A percentile compares a stretch with the other conserved stretches of the same genome.
phyloP scores from a whole-genome alignment of 768 basidiomycete genomes.

The Amanita fuliginea region DNA sequence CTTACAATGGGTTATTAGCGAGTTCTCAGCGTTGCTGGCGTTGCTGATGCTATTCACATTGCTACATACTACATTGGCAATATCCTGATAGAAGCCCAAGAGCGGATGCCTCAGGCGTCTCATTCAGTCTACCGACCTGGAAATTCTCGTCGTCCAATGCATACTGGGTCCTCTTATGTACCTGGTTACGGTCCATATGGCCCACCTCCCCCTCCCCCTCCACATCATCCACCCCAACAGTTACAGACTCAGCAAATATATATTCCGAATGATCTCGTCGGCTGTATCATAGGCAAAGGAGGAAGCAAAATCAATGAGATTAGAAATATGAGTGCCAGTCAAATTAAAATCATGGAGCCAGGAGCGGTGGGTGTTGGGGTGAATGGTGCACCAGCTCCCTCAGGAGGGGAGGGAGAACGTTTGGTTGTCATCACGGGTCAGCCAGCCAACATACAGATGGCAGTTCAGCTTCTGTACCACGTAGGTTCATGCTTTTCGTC shows the following conservation, averaged over 20 bases:
- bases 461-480: conserved; percentile 83
- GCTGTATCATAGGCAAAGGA: conserved; percentile 96
- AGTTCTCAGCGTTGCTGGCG: conserved; percentile 94
- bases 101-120: conserved; percentile 63
- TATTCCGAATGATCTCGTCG: conserved; percentile 96
- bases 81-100: conserved; percentile 89
- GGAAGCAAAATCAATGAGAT: conserved; percentile 99
- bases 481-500: conserved; percentile 28
- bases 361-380: conserved; percentile 64
- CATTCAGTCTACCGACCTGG: conserved; percentile 57
- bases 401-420: conserved; percentile 78
- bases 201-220: conserved; percentile 14
- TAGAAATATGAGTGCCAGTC: conserved; percentile 86
- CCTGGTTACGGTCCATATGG: conserved; percentile 50
- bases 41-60: conserved; percentile 98
- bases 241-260: conserved; percentile 96
- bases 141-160: conserved; percentile 37
- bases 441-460: conserved; percentile 92
- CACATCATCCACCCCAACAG: conserved; percentile 54
- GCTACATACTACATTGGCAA: conserved; percentile 99
- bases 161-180: conserved; percentile 55
- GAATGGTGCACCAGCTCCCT: conserved; percentile 59
- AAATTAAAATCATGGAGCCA: conserved; percentile 98
- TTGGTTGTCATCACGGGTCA: conserved; percentile 96
- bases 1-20: conserved; percentile 41